A percentile compares a stretch with the other conserved stretches of the same genome.
Conservation (phyloP, 148 eudicot genomes). For the Camellia sinensis region DNA sequence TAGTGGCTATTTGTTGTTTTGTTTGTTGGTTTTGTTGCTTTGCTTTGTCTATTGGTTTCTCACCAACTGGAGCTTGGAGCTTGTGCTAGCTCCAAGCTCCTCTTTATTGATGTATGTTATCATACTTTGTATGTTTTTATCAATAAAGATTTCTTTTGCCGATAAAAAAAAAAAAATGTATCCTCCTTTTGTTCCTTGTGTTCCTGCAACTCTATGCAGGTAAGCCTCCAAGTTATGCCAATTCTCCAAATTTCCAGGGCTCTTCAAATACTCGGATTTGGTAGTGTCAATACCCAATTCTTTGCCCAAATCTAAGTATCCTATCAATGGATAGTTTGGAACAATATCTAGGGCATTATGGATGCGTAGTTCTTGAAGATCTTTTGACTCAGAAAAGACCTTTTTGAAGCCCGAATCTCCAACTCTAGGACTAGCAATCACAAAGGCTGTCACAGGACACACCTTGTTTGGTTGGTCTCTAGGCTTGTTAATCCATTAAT, state of each 20-base stretch:
- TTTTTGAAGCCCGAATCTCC: constrained; percentile 54
- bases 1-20: no score
- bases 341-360: constrained; percentile 47
- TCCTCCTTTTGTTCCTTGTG: constrained; percentile 46
- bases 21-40: no score
- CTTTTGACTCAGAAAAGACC: constrained; percentile 17
- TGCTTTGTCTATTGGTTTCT: no score
- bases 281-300: constrained; percentile 53
- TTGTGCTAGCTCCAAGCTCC: no score
- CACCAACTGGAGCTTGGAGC: no score
- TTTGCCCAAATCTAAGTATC: constrained; percentile 55
- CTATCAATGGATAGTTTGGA: constrained; percentile 50
- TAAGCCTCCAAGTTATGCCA: constrained; percentile 79
- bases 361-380: constrained; percentile 40
- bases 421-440: constrained; percentile 61
- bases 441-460: constrained; percentile 52
- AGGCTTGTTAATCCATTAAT: constrained; percentile 42
- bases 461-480: constrained; percentile 21
- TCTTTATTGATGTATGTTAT: no score
- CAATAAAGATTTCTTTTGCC: no score
- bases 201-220: constrained; percentile 75
- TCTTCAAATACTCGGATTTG: constrained; percentile 51
- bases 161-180: no score
- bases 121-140: no score
- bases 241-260: constrained; percentile 37